Evolutionary conservation across 2,329 filamentous ascomycete genomes (phyloP), one percentile per base, ranked within the genome.

Genomic region (Phyllosticta paracitricarpa): DNA sequence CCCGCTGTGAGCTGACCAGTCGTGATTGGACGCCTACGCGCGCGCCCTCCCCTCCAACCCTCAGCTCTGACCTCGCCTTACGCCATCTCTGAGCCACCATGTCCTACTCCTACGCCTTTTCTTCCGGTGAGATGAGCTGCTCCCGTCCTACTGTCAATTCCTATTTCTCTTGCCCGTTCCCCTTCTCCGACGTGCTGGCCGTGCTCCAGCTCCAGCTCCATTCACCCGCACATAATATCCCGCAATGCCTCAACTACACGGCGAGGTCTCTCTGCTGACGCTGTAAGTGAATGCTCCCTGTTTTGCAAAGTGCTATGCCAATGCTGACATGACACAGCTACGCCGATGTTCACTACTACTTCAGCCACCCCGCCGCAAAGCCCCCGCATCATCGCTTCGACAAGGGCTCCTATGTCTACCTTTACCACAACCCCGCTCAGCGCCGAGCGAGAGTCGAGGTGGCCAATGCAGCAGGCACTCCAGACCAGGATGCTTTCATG

Each of bases 381-480:
- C 88, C 89, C 30, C 84, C 81, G n/a, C 89, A 92, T 72, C 87
- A 92, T 73, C 85, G 89, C 58, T 92, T 93, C 72, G 86, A 90
- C 73, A 89, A 88, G 72, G 83, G 85, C 55, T 91, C 88, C 7
- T 92, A 92, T 71, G 82, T 92, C 62, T 92, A 92, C 70, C 78
- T 92, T 5, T 91, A 90, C 71, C 87, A 91, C 72, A 88, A 89
- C 70, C 82, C 87, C 12, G 78, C 78, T 63, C 82, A 86, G 66
- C 80, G 84, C 64, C 81, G 84, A 63, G 87, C 87, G 65, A 86
- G 89, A 66, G 77, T 92, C 65, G 89, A 92, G 74, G 78, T 92
- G 64, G 89, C 89, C 53, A 93, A 92, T 68, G 79, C 86, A 67
- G 82, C 87, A 8, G 89, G 89, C 59, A 87, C 84, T 2, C 82